These are phyloP conservation scores for Kitagawia praeruptora DNA, from an alignment of 129 eudicot genomes.

Conservation along the genomic window DNA sequence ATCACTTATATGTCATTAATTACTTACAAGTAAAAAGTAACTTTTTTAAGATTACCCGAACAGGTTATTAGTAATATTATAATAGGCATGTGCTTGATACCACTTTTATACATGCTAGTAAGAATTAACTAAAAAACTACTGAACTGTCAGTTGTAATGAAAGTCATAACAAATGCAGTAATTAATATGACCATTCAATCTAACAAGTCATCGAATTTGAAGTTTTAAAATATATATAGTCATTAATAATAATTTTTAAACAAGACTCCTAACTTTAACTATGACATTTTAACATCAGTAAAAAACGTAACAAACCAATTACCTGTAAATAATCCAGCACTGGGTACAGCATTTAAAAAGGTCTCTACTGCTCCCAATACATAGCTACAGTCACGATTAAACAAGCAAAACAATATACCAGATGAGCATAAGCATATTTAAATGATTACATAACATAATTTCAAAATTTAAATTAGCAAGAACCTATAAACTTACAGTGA, in stretches of 20 bases:
- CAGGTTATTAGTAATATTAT: neutral
- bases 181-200: neutral
- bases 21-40: too few relatives aligned
- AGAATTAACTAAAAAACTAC: neutral
- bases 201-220: neutral
- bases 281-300: neutral
- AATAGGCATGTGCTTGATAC: neutral
- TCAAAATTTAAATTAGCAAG: neutral
- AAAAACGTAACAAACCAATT: slow-evolving; percentile 5
- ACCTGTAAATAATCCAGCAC: slow-evolving; percentile 95
- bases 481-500: slow-evolving; percentile 65
- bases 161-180: neutral
- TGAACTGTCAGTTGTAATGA: neutral
- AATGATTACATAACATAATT: neutral
- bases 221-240: neutral
- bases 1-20: too few relatives aligned
- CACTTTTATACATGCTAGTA: neutral
- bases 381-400: slow-evolving; percentile 39
- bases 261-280: neutral
- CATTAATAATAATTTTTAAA: neutral
- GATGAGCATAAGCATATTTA: neutral
- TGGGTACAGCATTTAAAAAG: slow-evolving; percentile 81
- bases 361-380: slow-evolving; percentile 99
- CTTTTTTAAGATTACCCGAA: neutral
- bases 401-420: neutral